Evolutionary conservation across 2,329 filamentous ascomycete genomes (phyloP).

Genomic region (Ceratocystis lukuohia): DNA sequence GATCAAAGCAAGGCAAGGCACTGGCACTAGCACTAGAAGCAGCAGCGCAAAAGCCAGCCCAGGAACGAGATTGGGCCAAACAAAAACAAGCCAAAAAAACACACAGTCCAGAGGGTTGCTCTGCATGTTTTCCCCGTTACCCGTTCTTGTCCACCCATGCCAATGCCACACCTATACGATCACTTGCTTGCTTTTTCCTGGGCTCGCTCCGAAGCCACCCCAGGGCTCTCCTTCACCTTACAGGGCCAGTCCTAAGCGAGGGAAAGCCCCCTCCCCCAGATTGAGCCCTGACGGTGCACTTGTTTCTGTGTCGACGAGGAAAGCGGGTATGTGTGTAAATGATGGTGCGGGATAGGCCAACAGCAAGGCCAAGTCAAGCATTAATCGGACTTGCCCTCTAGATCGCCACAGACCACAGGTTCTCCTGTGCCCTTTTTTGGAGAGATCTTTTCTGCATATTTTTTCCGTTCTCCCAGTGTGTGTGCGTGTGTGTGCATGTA

Average conservation of each 20-base stretch:
- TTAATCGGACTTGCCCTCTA: slow-evolving; percentile 3
- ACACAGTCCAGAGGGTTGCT: not conserved
- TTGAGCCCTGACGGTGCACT: too few relatives aligned
- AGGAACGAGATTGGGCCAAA: not conserved
- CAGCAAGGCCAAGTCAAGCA: not conserved
- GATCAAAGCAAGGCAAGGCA: not conserved
- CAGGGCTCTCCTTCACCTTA: not conserved
- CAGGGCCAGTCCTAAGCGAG: too few relatives aligned
- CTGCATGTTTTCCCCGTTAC: not conserved
- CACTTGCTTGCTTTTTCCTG: not conserved
- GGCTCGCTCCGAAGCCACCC: not conserved
- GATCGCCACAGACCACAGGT: slow-evolving; percentile 2
- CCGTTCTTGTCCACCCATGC: not conserved
- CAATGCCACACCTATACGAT: not conserved
- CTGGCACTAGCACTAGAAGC: not conserved
- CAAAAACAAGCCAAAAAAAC: not conserved
- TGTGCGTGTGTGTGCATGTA: not conserved
- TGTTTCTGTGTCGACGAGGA: too few relatives aligned
- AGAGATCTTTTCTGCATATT: not conserved
- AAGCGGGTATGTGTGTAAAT: too few relatives aligned
- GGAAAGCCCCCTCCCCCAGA: not conserved
- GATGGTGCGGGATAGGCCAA: not conserved
- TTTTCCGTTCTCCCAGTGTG: not conserved
- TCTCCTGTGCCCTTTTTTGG: not conserved
- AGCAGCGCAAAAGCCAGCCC: too few relatives aligned